Base-by-base conservation (phyloP, 2,329 filamentous ascomycete species). In the Fusarium zealandicum region DNA sequence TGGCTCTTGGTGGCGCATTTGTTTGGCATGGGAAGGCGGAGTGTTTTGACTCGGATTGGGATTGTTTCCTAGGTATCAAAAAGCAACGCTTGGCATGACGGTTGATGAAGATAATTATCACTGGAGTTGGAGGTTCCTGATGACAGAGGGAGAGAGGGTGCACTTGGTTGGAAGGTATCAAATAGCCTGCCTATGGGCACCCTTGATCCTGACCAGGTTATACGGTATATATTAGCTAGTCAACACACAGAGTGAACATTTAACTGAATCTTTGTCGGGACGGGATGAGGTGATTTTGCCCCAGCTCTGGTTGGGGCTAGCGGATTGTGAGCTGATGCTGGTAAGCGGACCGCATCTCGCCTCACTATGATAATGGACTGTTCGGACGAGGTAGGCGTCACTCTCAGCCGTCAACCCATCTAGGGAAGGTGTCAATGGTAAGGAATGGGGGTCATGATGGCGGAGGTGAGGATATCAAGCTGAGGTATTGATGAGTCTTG, bases 31-130 rank as follows among this genome's bases (percentile, higher is more conserved):
- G 50, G 35, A 44, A n/a, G 61, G 52, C 30, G 46, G 50, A 41
- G 36, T 53, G 35, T 20, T 39, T 48, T 44, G 36, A 36, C 37
- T 44, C 38, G 51, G 46, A 35, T 58, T 54, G 41, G 42, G 44
- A 25, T 46, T 56, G 47, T 41, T 59, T 56, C 30, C 38, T 54
- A 45, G 54, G 41, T 25, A 56, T 44, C 35, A 51, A 67, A 63
- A 66, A 64, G 64, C 44, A 59, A 67, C 51, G 60, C 43, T 56
- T 47, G 59, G 54, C 42, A 66, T 61, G 63, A 67, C 43, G 40
- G 58, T 61, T 64, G 30, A 64, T 38, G 64, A 67, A 51, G 48
- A 57, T 54, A 61, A 60, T 62, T 54, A 51, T 48, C 54, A 40
- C 40, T 35, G 54, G 60, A 63, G 64, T 67, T 67, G 53, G 57